Conservation (phyloP, 495 filamentous ascomycete species). For the Daldinia vernicosa region DNA sequence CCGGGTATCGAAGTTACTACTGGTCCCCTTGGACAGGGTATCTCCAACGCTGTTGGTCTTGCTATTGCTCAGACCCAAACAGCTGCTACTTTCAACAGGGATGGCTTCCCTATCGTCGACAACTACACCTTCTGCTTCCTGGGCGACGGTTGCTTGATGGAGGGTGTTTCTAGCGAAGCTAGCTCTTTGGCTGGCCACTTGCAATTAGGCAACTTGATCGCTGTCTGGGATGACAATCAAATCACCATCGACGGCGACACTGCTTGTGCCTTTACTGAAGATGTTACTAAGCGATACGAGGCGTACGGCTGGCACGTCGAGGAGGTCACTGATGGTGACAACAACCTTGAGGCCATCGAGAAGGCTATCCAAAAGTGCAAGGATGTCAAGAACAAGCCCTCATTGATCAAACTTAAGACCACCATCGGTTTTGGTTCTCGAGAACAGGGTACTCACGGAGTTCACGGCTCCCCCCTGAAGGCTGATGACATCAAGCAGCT, state of each 20-base stretch:
- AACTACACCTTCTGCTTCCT: slow-evolving; percentile 98
- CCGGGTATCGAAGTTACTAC: slow-evolving; percentile 98
- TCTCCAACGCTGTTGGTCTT: slow-evolving; percentile 94
- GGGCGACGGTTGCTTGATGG: slow-evolving; percentile 98
- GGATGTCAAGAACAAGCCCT: slow-evolving; percentile 93
- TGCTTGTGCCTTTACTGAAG: slow-evolving; percentile 95
- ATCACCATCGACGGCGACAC: slow-evolving; percentile 96
- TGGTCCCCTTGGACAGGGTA: slow-evolving; percentile 94
- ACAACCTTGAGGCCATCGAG: slow-evolving; percentile 88
- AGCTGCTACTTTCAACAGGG: slow-evolving; percentile 94
- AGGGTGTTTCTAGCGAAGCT: slow-evolving; percentile 95
- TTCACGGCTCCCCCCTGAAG: slow-evolving; percentile 96
- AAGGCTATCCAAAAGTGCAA: slow-evolving; percentile 84
- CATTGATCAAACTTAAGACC: slow-evolving; percentile 95
- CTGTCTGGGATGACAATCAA: slow-evolving; percentile 98
- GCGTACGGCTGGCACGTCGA: slow-evolving; percentile 96
- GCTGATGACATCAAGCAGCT: slow-evolving; percentile 88
- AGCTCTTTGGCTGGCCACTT: slow-evolving; percentile 93
- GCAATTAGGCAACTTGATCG: slow-evolving; percentile 96
- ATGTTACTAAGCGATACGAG: slow-evolving; percentile 94
- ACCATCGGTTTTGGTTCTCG: slow-evolving; percentile 98
- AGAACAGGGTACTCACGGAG: slow-evolving; percentile 90
- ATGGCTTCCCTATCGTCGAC: slow-evolving; percentile 87
- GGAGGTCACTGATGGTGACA: slow-evolving; percentile 88
- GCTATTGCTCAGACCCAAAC: slow-evolving; percentile 94